Conservation (phyloP, 257 asterid genomes). For the Apocynum venetum region DNA sequence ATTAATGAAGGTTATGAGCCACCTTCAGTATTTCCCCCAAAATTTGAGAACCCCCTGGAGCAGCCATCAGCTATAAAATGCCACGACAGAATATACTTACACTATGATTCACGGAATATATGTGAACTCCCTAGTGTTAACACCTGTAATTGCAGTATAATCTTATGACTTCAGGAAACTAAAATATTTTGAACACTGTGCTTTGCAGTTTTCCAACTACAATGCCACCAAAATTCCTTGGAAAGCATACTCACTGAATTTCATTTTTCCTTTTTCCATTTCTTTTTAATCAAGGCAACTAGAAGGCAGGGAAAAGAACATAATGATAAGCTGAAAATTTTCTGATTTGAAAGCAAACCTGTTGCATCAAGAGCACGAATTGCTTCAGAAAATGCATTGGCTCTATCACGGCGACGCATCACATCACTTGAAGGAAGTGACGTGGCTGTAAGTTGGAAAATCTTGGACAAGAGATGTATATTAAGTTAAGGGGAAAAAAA, state of each 20-base stretch:
- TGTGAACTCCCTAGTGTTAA: neutral
- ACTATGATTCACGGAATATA: neutral
- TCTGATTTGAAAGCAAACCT: constrained; percentile 44
- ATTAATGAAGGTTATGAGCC: neutral
- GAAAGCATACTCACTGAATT: neutral
- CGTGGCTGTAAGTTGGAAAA: constrained; percentile 68
- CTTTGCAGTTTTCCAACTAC: neutral
- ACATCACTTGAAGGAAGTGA: constrained; percentile 68
- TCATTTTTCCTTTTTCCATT: neutral
- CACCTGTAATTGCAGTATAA: neutral
- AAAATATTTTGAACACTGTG: neutral
- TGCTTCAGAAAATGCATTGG: constrained; percentile 91
- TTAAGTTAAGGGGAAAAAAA: constrained; percentile 43
- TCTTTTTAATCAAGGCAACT: neutral
- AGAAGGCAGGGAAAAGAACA: constrained; percentile 4
- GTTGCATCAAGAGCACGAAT: constrained; percentile 99
- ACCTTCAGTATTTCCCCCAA: neutral
- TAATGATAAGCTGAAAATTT: neutral
- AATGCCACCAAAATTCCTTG: neutral
- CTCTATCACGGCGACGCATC: constrained; percentile 69
- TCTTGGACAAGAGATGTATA: constrained; percentile 88
- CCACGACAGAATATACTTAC: neutral
- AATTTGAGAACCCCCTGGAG: neutral
- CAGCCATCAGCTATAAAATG: neutral
- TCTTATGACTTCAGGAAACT: neutral